These are phyloP conservation scores for Linaria vulgaris DNA, from an alignment of 257 asterid genomes.

Conservation along the genomic window DNA sequence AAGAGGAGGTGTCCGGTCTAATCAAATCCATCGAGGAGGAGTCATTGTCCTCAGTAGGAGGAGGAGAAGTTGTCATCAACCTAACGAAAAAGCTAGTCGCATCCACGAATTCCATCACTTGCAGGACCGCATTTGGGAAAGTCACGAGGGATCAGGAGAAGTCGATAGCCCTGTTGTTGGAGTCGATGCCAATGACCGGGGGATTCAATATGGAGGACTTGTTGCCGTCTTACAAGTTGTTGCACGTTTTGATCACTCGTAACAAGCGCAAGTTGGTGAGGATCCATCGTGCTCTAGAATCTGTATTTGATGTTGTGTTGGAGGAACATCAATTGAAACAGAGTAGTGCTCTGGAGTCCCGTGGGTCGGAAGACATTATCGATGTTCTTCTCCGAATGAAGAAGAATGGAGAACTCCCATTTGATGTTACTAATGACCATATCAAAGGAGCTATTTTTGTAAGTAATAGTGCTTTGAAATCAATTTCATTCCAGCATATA, in stretches of 20 bases:
- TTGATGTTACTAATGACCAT: no score
- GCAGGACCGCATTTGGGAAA: conserved; percentile 10
- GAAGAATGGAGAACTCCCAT: no score
- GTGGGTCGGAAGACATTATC: no score
- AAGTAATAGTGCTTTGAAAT: no score
- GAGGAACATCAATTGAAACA: conserved; percentile 1
- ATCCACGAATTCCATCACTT: not conserved
- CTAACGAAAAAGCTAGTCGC: not conserved
- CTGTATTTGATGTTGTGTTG: conserved; percentile 16
- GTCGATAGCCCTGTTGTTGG: not conserved
- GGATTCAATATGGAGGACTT: not conserved
- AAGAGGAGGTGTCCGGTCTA: conserved; percentile 5
- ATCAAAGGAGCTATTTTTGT: no score
- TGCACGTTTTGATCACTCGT: not conserved
- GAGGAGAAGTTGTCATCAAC: not conserved
- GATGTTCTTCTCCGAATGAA: no score
- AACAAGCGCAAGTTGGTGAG: not conserved
- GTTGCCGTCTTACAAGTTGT: not conserved
- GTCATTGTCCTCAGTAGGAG: no score
- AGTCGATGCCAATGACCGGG: not conserved
- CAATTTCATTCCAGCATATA: no score
- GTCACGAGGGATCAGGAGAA: not conserved
- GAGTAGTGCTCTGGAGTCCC: not conserved
- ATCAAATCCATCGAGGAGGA: conserved; percentile 11
- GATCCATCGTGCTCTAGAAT: conserved; percentile 12